Conservation (phyloP, 129 eudicot genomes). For the Sambucus nigra region DNA sequence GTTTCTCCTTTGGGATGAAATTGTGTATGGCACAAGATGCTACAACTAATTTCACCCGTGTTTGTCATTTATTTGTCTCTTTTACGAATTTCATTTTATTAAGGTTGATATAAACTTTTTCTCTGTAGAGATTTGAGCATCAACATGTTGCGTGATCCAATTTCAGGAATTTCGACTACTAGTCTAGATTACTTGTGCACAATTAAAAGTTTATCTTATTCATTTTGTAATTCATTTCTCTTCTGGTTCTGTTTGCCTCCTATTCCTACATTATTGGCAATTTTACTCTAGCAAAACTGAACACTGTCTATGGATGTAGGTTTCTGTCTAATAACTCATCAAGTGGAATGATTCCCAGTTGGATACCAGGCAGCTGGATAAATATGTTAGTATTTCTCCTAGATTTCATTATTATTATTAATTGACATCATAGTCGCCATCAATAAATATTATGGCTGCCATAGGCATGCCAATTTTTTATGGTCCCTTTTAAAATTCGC, state of each 20-base stretch:
- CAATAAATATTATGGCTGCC: too few species aligned
- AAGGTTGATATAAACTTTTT: conserved; percentile 11
- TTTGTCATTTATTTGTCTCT: too few species aligned
- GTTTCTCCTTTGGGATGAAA: conserved; percentile 43
- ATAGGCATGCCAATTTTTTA: too few species aligned
- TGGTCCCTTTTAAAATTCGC: too few species aligned
- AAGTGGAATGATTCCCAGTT: conserved; percentile 49
- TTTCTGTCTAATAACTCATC: conserved; percentile 47
- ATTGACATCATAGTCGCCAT: neutral
- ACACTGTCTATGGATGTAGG: conserved; percentile 28
- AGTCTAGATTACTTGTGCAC: conserved; percentile 36
- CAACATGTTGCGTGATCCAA: conserved; percentile 47
- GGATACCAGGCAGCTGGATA: conserved; percentile 25
- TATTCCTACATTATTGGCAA: neutral
- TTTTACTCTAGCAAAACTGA: neutral
- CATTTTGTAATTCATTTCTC: neutral
- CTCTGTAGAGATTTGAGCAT: conserved; percentile 70
- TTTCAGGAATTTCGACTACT: conserved; percentile 26
- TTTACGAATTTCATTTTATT: too few species aligned
- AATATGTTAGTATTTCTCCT: conserved; percentile 31
- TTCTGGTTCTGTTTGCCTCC: neutral
- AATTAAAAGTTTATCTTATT: too few species aligned
- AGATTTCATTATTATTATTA: neutral
- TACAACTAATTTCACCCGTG: conserved; percentile 47
- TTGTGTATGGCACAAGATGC: conserved; percentile 58